A percentile compares a stretch with the other conserved stretches of the same genome.
These are phyloP conservation scores for Trichocladium uniseriatum DNA, from an alignment of 495 filamentous ascomycete species.

Conservation along the genomic window DNA sequence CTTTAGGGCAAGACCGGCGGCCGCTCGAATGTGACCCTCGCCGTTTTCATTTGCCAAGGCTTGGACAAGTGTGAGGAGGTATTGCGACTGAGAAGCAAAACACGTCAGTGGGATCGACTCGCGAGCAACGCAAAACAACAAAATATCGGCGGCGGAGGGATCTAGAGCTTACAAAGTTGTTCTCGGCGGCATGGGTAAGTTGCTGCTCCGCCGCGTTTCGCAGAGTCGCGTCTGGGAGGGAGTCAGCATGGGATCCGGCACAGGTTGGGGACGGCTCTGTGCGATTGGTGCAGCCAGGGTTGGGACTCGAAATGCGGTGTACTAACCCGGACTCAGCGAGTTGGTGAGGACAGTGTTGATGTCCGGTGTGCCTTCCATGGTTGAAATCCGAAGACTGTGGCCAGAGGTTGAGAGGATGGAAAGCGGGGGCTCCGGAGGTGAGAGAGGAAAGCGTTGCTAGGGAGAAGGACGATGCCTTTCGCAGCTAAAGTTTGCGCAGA, in stretches of 20 bases:
- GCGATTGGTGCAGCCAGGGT: constrained; percentile 10
- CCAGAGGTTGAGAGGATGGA: constrained; percentile 15
- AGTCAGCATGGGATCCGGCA: constrained; percentile 14
- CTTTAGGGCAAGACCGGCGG: constrained; percentile 92
- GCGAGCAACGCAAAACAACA: not conserved
- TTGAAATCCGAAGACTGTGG: constrained; percentile 21
- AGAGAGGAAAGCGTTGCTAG: constrained; percentile 19
- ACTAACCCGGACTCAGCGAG: constrained; percentile 81
- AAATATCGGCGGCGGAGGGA: too few species aligned
- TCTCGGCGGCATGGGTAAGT: constrained; percentile 81
- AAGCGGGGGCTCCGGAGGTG: constrained; percentile 23
- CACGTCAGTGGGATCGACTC: constrained; percentile 12
- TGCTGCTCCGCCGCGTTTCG: constrained; percentile 90
- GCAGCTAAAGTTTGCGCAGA: constrained; percentile 31
- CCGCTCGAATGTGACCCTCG: constrained; percentile 73
- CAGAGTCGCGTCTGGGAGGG: constrained; percentile 64
- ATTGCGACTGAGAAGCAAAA: constrained; percentile 56
- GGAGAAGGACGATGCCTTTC: constrained; percentile 23
- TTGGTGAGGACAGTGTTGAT: constrained; percentile 69
- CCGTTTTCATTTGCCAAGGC: constrained; percentile 87
- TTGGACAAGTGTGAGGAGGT: constrained; percentile 80
- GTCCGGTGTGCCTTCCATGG: constrained; percentile 43
- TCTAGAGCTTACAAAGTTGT: constrained; percentile 79
- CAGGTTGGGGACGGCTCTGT: constrained; percentile 11
- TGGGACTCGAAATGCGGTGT: constrained; percentile 13